Evolutionary conservation across 495 filamentous ascomycete genomes (phyloP).

Genomic region (Penicillium paxilli): DNA sequence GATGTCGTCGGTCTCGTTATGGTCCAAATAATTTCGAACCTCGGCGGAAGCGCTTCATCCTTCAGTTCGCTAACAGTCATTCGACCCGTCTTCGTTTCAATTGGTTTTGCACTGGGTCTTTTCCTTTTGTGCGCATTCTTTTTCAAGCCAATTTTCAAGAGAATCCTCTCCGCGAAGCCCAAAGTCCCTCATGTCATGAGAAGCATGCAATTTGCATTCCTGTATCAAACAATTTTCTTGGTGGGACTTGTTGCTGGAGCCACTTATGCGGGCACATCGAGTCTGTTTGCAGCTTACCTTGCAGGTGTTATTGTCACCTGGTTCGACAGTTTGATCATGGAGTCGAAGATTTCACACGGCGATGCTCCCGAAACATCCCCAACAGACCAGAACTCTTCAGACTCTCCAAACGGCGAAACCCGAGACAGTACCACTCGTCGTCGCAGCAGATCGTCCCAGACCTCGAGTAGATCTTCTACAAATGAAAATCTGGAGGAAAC

Average conservation of each 20-base stretch:
- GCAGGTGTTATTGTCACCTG: constrained; percentile 60
- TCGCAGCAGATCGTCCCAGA: not conserved
- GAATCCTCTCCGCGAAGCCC: not conserved
- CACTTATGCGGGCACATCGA: constrained; percentile 65
- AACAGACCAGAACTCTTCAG: no score
- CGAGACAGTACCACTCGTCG: no score
- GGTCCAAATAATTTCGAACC: constrained; percentile 63
- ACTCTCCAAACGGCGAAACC: no score
- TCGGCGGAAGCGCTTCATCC: constrained; percentile 33
- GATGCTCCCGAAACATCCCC: no score
- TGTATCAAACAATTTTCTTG: constrained; percentile 46
- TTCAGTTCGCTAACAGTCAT: constrained; percentile 49
- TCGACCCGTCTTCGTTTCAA: constrained; percentile 58
- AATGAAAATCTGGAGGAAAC: no score
- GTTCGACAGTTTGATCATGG: constrained; percentile 41
- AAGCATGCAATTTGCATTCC: constrained; percentile 32
- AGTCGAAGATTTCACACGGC: constrained; percentile 4
- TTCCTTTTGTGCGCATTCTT: constrained; percentile 47
- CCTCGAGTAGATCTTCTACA: no score
- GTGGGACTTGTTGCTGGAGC: constrained; percentile 56
- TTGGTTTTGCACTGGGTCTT: constrained; percentile 53
- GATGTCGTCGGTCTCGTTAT: constrained; percentile 82
- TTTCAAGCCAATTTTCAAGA: constrained; percentile 36
- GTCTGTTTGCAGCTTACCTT: constrained; percentile 69
- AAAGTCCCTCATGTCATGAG: constrained; percentile 14